Evolutionary conservation across 2,329 filamentous ascomycete genomes (phyloP).

Genomic region (Moelleriella libera): DNA sequence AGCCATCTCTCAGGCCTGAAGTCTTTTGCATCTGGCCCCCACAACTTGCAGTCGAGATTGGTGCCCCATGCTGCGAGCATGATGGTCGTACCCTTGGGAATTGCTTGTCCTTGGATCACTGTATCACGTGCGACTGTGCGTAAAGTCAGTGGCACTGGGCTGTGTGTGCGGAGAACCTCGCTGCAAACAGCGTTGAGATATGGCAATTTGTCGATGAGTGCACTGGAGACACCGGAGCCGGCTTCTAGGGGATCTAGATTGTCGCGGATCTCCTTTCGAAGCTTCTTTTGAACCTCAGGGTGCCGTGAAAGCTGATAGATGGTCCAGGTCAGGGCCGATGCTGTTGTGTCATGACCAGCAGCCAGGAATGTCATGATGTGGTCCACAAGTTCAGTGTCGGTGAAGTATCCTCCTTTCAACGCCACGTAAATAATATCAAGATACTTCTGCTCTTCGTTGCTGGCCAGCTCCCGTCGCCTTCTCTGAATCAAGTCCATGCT

Average conservation of each 20-base stretch:
- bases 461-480: slow-evolving; percentile 6
- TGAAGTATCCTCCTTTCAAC: slow-evolving; percentile 15
- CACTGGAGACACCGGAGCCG: slow-evolving; percentile 1
- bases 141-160: slow-evolving; percentile 19
- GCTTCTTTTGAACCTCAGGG: slow-evolving; percentile 19
- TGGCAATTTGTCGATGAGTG: slow-evolving; percentile 4
- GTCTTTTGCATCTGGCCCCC: slow-evolving; percentile 19
- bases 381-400: slow-evolving; percentile 23
- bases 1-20: slow-evolving; percentile 25
- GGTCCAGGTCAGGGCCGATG: slow-evolving; percentile 24
- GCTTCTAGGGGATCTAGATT: slow-evolving; percentile 18
- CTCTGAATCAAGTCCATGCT: not conserved
- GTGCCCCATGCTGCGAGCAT: slow-evolving; percentile 16
- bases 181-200: slow-evolving; percentile 28
- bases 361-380: slow-evolving; percentile 27
- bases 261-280: slow-evolving; percentile 23
- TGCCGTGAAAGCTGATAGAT: slow-evolving; percentile 22
- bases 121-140: slow-evolving; percentile 17
- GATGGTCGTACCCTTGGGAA: slow-evolving; percentile 21
- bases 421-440: slow-evolving; percentile 24
- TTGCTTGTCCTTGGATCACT: slow-evolving; percentile 15
- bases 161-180: slow-evolving; percentile 26
- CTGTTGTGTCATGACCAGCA: slow-evolving; percentile 29
- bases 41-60: slow-evolving; percentile 16
- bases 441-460: slow-evolving; percentile 11